Percentiles rank a stretch among this genome's conserved stretches.
phyloP scores from a whole-genome alignment of 2,329 filamentous ascomycete species.

The Graphilbum fragrans region DNA sequence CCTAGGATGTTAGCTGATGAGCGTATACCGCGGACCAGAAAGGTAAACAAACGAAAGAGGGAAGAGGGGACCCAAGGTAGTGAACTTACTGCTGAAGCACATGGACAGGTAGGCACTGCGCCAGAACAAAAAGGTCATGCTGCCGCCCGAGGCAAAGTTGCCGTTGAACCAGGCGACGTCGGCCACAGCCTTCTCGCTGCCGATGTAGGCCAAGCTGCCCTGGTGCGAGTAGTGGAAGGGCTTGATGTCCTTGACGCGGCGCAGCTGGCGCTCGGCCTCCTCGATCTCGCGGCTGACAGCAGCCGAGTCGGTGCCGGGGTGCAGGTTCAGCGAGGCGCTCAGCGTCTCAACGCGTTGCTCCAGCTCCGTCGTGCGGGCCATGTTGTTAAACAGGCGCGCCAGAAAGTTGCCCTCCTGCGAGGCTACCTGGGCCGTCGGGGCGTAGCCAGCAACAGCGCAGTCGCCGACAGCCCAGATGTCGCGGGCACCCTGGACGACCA shows the following conservation, averaged over 20 bases:
- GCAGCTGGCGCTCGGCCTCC: constrained; percentile 71
- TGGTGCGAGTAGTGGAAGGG: constrained; percentile 99
- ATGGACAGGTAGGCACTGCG: constrained; percentile 95
- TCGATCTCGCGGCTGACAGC: constrained; percentile 66
- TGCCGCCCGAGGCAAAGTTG: constrained; percentile 87
- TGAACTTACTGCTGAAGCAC: constrained; percentile 93
- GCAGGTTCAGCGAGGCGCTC: constrained; percentile 46
- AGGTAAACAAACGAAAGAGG: not conserved
- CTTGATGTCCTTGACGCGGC: constrained; percentile 85
- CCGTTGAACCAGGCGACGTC: constrained; percentile 97
- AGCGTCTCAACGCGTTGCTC: constrained; percentile 65
- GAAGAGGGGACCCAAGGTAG: constrained; percentile 6
- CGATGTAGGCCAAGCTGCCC: constrained; percentile 93
- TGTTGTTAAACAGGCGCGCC: constrained; percentile 93
- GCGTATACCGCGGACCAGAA: not conserved
- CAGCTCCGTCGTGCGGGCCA: constrained; percentile 84
- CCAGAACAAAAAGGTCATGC: constrained; percentile 97
- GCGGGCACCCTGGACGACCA: constrained; percentile 91
- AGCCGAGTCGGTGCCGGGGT: constrained; percentile 53
- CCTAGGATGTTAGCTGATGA: constrained; percentile 34
- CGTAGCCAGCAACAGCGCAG: constrained; percentile 94
- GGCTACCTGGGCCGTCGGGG: constrained; percentile 92
- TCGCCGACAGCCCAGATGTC: constrained; percentile 98
- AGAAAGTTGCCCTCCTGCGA: constrained; percentile 93
- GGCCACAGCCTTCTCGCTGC: constrained; percentile 88